Evolutionary conservation across 345 rosid species (phyloP).

Genomic region (Schrenkiella parvula): DNA sequence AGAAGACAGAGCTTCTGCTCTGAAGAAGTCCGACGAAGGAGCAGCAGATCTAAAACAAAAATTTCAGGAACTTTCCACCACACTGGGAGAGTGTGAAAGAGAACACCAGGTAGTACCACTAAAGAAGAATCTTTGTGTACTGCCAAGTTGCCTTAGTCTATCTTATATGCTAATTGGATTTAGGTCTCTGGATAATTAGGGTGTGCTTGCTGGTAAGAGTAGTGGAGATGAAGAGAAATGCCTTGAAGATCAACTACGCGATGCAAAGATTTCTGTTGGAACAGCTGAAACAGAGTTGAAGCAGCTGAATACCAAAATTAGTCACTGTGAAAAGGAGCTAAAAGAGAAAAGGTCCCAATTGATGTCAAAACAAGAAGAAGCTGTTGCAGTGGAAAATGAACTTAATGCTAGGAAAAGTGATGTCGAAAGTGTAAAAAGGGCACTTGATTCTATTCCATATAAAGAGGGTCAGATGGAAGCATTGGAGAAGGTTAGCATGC

Average conservation of each 20-base stretch:
- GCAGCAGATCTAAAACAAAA: conserved; percentile 64
- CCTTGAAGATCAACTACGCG: conserved; percentile 92
- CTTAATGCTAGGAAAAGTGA: conserved; percentile 60
- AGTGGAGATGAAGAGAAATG: conserved; percentile 94
- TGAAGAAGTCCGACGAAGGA: conserved; percentile 80
- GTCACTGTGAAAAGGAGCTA: conserved; percentile 77
- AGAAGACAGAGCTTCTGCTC: conserved; percentile 66
- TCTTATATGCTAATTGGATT: conserved; percentile 15
- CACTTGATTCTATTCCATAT: conserved; percentile 62
- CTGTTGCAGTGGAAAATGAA: conserved; percentile 69
- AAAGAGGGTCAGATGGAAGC: conserved; percentile 86
- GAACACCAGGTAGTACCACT: conserved; percentile 71
- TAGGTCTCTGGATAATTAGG: conserved; percentile 43
- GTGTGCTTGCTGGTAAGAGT: conserved; percentile 93
- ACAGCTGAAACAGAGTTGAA: conserved; percentile 82
- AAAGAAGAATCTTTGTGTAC: neutral
- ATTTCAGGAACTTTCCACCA: conserved; percentile 66
- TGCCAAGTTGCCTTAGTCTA: neutral
- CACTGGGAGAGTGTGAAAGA: conserved; percentile 70
- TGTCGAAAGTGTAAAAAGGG: conserved; percentile 50
- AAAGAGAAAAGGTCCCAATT: conserved; percentile 66
- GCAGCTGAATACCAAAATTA: conserved; percentile 80
- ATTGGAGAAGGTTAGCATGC: conserved; percentile 62
- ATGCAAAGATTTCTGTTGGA: conserved; percentile 91
- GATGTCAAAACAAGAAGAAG: conserved; percentile 75